A percentile compares a stretch with the other conserved stretches of the same genome.
Evolutionary conservation across 2,329 filamentous ascomycete species (phyloP).

Genomic region (Cladosporium sp.): DNA sequence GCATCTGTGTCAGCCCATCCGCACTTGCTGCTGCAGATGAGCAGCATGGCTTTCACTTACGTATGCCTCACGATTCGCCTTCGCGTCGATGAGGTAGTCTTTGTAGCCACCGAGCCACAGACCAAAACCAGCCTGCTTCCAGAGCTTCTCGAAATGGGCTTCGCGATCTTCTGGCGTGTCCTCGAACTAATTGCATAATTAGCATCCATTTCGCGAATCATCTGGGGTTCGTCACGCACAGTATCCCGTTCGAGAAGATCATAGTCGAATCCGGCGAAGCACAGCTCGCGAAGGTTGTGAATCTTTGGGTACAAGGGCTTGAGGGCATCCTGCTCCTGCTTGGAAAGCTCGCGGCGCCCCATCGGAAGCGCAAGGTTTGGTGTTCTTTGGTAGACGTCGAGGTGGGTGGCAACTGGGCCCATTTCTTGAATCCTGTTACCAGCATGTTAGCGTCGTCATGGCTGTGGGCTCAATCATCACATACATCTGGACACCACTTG

Average conservation of each 20-base stretch:
- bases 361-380: slow-evolving; percentile 61
- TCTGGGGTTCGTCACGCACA: neutral
- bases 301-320: slow-evolving; percentile 41
- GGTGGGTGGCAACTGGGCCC: slow-evolving; percentile 34
- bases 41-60: slow-evolving; percentile 1
- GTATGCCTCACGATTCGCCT: slow-evolving; percentile 40
- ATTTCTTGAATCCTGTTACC: slow-evolving; percentile 33
- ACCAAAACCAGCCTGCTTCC: slow-evolving; percentile 30
- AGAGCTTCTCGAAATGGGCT: slow-evolving; percentile 38
- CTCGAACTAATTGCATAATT: slow-evolving; percentile 30
- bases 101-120: slow-evolving; percentile 26
- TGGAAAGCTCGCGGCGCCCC: slow-evolving; percentile 44
- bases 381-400: slow-evolving; percentile 61
- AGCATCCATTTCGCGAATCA: no score
- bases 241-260: slow-evolving; percentile 50
- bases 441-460: slow-evolving; percentile 35
- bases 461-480: neutral
- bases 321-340: slow-evolving; percentile 45
- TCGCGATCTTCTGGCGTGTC: slow-evolving; percentile 38
- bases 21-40: no score
- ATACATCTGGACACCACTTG: slow-evolving; percentile 57
- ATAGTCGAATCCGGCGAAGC: slow-evolving; percentile 55
- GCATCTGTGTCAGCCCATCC: neutral
- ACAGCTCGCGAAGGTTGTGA: slow-evolving; percentile 48
- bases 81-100: slow-evolving; percentile 31